phyloP scores from a whole-genome alignment of 192 early-diverging fungal species.

The Podila minutissima region DNA sequence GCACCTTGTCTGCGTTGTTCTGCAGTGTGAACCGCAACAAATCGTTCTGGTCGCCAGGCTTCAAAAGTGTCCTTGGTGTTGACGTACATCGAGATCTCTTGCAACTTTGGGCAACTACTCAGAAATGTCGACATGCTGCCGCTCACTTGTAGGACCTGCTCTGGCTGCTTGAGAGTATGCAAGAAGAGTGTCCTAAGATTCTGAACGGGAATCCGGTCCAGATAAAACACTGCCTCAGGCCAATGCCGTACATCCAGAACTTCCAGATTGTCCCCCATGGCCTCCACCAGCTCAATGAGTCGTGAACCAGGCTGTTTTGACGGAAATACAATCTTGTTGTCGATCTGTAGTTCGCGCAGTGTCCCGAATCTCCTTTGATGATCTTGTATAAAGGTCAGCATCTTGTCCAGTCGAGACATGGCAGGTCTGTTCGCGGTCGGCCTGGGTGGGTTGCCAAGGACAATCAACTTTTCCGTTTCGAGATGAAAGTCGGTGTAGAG shows the following conservation, averaged over 20 bases:
- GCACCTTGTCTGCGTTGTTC: not conserved
- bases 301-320: not conserved
- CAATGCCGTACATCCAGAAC: slow-evolving; percentile 30
- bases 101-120: slow-evolving; percentile 12
- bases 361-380: slow-evolving; percentile 36
- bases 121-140: slow-evolving; percentile 14
- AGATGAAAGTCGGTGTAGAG: slow-evolving; percentile 23
- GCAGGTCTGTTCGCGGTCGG: not conserved
- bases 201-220: slow-evolving; percentile 29
- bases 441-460: not conserved
- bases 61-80: slow-evolving; percentile 9
- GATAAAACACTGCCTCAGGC: slow-evolving; percentile 34
- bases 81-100: slow-evolving; percentile 26
- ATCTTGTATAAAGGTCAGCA: slow-evolving; percentile 40
- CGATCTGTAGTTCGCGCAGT: slow-evolving; percentile 36
- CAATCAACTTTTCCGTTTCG: not conserved
- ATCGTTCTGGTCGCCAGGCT: slow-evolving; percentile 18
- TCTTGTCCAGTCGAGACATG: slow-evolving; percentile 21
- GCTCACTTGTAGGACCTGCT: slow-evolving; percentile 5
- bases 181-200: slow-evolving; percentile 16
- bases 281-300: slow-evolving; percentile 40
- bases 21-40: not conserved
- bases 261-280: slow-evolving; percentile 39
- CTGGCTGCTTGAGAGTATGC: slow-evolving; percentile 25
- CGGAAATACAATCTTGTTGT: not conserved